phyloP scores from a whole-genome alignment of 2,329 filamentous ascomycete species.

The Monosporascus cannonballus region DNA sequence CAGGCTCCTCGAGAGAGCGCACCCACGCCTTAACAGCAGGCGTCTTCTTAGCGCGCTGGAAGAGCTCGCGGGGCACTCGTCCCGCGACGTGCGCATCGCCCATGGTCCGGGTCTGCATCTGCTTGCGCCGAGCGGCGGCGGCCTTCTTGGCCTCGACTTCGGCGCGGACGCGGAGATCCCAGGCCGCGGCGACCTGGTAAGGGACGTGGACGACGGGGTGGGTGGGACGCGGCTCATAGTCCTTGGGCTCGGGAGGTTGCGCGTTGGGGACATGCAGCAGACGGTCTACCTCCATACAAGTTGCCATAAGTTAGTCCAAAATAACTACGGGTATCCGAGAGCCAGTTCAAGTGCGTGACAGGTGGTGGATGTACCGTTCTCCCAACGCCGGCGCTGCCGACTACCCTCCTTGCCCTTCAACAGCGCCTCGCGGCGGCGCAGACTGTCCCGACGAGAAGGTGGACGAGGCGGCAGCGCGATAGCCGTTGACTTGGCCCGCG shows the following conservation, averaged over 20 bases:
- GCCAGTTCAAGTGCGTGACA: slow-evolving; percentile 1
- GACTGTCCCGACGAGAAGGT: slow-evolving; percentile 47
- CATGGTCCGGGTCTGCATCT: slow-evolving; percentile 35
- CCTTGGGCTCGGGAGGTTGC: slow-evolving; percentile 71
- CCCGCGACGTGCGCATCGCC: slow-evolving; percentile 40
- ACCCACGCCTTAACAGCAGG: slow-evolving; percentile 75
- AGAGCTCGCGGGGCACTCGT: slow-evolving; percentile 72
- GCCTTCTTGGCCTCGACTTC: slow-evolving; percentile 40
- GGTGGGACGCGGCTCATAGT: slow-evolving; percentile 80
- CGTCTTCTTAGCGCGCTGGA: slow-evolving; percentile 71
- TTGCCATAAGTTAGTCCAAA: slow-evolving; percentile 1
- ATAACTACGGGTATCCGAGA: not conserved
- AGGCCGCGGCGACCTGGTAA: slow-evolving; percentile 68
- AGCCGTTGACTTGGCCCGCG: slow-evolving; percentile 15
- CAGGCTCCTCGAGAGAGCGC: slow-evolving; percentile 77
- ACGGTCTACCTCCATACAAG: slow-evolving; percentile 53
- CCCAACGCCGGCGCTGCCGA: slow-evolving; percentile 81
- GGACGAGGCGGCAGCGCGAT: slow-evolving; percentile 35
- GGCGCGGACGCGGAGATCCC: slow-evolving; percentile 38
- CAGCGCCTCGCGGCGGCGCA: slow-evolving; percentile 62
- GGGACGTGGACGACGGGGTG: slow-evolving; percentile 73
- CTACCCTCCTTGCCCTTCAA: slow-evolving; percentile 89
- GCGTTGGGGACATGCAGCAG: slow-evolving; percentile 82
- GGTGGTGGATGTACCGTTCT: slow-evolving; percentile 64
- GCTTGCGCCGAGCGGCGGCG: slow-evolving; percentile 33